A percentile compares a stretch with the other conserved stretches of the same genome.
Evolutionary conservation across 2,329 filamentous ascomycete genomes (phyloP).

Genomic region (Fusarium liriodendri): DNA sequence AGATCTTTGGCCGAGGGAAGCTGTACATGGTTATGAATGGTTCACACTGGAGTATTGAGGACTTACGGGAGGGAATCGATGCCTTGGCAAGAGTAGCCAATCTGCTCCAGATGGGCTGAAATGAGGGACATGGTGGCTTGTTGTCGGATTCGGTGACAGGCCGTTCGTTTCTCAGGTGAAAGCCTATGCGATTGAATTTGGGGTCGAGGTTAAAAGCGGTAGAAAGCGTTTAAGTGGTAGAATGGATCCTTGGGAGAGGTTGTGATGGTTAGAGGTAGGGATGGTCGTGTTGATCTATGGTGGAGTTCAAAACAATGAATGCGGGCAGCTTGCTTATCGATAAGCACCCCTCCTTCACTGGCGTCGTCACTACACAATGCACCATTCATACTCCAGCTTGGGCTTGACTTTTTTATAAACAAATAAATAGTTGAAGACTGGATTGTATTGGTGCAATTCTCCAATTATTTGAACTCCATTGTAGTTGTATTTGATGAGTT

Average conservation of each 20-base stretch:
- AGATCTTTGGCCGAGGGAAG: constrained; percentile 92
- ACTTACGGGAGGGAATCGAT: constrained; percentile 80
- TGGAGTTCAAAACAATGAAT: constrained; percentile 34
- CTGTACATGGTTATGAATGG: constrained; percentile 55
- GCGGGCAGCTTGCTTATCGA: constrained; percentile 32
- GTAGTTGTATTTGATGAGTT: neutral
- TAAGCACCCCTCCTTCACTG: constrained; percentile 7
- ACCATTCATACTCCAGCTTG: constrained; percentile 4
- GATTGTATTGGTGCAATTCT: neutral
- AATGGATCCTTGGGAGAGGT: neutral
- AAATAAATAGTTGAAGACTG: neutral
- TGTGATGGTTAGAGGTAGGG: neutral
- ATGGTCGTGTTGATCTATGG: constrained; percentile 17
- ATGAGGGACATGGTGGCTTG: constrained; percentile 72
- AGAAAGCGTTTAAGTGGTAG: neutral
- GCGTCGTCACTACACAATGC: neutral
- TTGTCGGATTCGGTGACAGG: neutral
- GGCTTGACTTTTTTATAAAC: neutral
- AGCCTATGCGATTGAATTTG: too few relatives aligned
- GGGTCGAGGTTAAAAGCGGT: too few relatives aligned
- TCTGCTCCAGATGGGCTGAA: constrained; percentile 79
- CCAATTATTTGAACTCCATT: neutral
- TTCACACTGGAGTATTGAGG: neutral
- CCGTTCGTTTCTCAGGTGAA: neutral
- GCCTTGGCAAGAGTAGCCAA: constrained; percentile 78